Conservation (phyloP, 2,329 filamentous ascomycete genomes). For the Periglandula ipomoeae region DNA sequence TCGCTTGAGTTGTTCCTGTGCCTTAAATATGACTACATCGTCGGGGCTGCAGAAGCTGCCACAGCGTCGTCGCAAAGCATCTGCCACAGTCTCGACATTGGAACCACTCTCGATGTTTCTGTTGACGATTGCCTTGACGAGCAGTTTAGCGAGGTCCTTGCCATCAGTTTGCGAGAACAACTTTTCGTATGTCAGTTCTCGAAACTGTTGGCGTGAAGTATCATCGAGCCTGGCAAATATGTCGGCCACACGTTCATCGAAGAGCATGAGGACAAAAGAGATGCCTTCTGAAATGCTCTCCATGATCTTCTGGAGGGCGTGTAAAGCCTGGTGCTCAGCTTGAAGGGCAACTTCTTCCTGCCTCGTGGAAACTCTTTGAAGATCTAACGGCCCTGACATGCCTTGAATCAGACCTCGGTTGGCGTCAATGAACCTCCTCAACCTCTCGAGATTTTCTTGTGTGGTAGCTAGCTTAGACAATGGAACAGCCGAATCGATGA, state of each 20-base stretch:
- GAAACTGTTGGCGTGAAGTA: constrained; percentile 56
- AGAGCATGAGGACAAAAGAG: constrained; percentile 88
- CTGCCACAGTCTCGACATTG: constrained; percentile 94
- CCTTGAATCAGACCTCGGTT: constrained; percentile 92
- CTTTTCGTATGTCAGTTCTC: constrained; percentile 74
- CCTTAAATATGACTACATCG: constrained; percentile 97
- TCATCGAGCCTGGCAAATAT: constrained; percentile 73
- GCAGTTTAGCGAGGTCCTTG: constrained; percentile 81
- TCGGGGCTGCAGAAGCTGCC: constrained; percentile 97
- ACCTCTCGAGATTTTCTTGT: constrained; percentile 69
- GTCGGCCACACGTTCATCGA: constrained; percentile 86
- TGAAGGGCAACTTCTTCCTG: constrained; percentile 89
- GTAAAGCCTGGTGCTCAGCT: constrained; percentile 86
- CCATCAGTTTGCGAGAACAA: constrained; percentile 74
- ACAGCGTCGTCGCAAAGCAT: constrained; percentile 83
- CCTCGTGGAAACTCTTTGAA: constrained; percentile 68
- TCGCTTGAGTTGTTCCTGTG: constrained; percentile 86
- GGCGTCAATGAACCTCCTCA: constrained; percentile 74
- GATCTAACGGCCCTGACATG: constrained; percentile 77
- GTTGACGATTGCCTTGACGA: constrained; percentile 97
- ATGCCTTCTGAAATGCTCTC: constrained; percentile 92
- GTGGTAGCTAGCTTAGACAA: constrained; percentile 62
- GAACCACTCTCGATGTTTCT: constrained; percentile 94
- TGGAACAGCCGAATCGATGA: constrained; percentile 58
- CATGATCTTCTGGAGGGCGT: constrained; percentile 77